A percentile compares a stretch with the other conserved stretches of the same genome.
Evolutionary conservation across 2,329 filamentous ascomycete genomes (phyloP).

Genomic region (Rugonectria rugulosa): DNA sequence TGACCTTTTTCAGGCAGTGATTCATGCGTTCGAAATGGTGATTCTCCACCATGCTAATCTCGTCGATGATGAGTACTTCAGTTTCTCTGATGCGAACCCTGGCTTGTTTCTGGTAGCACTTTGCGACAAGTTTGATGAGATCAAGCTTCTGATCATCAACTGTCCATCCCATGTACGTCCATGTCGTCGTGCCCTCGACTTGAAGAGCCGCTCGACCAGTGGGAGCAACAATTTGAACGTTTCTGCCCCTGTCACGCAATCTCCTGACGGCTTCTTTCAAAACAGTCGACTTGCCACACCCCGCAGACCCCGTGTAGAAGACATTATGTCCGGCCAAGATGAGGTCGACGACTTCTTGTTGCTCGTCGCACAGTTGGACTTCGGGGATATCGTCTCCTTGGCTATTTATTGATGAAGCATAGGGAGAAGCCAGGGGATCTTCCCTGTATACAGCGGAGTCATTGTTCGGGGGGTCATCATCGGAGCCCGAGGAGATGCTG

Average conservation of each 20-base stretch:
- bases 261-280: slow-evolving; percentile 31
- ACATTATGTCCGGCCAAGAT: slow-evolving; percentile 62
- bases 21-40: slow-evolving; percentile 36
- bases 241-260: slow-evolving; percentile 16
- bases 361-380: slow-evolving; percentile 26
- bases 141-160: slow-evolving; percentile 42
- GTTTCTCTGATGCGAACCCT: slow-evolving; percentile 50
- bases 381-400: background rate
- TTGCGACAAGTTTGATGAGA: accelerated
- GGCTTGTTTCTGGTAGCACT: slow-evolving; percentile 7
- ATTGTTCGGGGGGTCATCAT: too few species aligned
- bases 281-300: slow-evolving; percentile 45
- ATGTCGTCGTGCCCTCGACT: slow-evolving; percentile 63
- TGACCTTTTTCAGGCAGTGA: slow-evolving; percentile 42
- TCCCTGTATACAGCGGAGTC: too few species aligned
- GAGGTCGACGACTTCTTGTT: slow-evolving; percentile 46
- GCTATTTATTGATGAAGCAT: too few species aligned
- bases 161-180: slow-evolving; percentile 64
- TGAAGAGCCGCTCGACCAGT: slow-evolving; percentile 67
- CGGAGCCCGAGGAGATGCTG: too few species aligned
- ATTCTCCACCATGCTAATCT: slow-evolving; percentile 72
- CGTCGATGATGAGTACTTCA: slow-evolving; percentile 69
- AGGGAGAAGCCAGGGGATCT: too few species aligned
- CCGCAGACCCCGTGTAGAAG: slow-evolving; percentile 71
- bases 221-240: slow-evolving; percentile 63